These are phyloP conservation scores for Butyriboletus loyo DNA, from an alignment of 768 basidiomycete species.

Conservation along the genomic window DNA sequence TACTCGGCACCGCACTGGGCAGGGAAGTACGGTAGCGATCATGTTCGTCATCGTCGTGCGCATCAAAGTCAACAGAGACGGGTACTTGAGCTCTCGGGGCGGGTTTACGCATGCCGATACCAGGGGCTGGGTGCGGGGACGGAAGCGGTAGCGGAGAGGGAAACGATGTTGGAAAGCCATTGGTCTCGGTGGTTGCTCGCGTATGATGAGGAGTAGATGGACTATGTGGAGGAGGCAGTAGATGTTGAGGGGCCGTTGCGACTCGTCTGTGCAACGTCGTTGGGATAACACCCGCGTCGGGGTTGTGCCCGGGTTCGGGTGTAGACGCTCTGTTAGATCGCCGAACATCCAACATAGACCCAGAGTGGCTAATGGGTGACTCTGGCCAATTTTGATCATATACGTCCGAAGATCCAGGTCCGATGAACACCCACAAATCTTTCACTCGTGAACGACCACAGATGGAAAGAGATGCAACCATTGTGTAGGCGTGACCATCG, in stretches of 20 bases:
- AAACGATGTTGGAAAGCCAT: slow-evolving; percentile 17
- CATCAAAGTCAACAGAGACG: slow-evolving; percentile 49
- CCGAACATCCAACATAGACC: slow-evolving; percentile 36
- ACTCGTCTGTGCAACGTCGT: slow-evolving; percentile 30
- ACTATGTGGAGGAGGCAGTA: slow-evolving; percentile 11
- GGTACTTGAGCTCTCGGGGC: slow-evolving; percentile 64
- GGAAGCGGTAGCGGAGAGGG: slow-evolving; percentile 15
- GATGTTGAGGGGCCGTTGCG: slow-evolving; percentile 31
- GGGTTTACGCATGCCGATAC: slow-evolving; percentile 54
- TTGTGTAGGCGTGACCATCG: slow-evolving; percentile 63
- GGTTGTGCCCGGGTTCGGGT: slow-evolving; percentile 26
- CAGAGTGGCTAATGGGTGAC: slow-evolving; percentile 34
- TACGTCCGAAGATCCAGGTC: slow-evolving; percentile 39
- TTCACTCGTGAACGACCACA: slow-evolving; percentile 69
- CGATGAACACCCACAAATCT: slow-evolving; percentile 77
- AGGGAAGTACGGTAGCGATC: slow-evolving; percentile 41
- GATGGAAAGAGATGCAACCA: slow-evolving; percentile 69
- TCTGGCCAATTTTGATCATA: slow-evolving; percentile 34
- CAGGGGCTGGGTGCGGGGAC: slow-evolving; percentile 27
- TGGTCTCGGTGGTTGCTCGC: slow-evolving; percentile 35
- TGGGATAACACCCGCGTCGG: slow-evolving; percentile 24
- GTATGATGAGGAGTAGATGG: slow-evolving; percentile 28
- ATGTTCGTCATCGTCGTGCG: slow-evolving; percentile 32
- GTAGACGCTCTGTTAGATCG: slow-evolving; percentile 33
- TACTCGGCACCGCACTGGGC: slow-evolving; percentile 52